Evolutionary conservation across 2,329 filamentous ascomycete genomes (phyloP).

Genomic region (Arthroderma sp.): DNA sequence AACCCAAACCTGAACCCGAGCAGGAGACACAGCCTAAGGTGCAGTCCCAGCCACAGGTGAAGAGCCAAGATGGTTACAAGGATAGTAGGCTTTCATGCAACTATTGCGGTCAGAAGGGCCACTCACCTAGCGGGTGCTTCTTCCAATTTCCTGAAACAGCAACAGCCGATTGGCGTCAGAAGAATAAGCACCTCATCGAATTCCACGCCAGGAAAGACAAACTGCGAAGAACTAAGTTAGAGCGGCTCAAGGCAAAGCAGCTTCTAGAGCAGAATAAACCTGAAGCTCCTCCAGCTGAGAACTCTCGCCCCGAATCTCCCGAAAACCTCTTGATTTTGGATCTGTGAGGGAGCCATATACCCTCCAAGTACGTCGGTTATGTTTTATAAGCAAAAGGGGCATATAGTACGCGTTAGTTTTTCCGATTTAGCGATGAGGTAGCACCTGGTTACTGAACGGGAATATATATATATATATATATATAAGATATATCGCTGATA

Average conservation of each 20-base stretch:
- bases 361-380: neutral
- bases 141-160: neutral
- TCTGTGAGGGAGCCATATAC: neutral
- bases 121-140: neutral
- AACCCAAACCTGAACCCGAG: neutral
- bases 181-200: slow-evolving; percentile 2
- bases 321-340: slow-evolving; percentile 6
- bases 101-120: neutral
- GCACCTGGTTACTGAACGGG: neutral
- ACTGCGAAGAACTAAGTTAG: neutral
- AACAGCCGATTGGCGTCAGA: neutral
- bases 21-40: neutral
- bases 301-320: neutral
- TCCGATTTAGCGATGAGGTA: neutral
- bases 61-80: neutral
- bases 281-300: neutral
- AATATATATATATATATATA: neutral
- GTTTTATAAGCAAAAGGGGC: neutral
- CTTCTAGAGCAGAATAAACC: neutral
- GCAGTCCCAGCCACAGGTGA: neutral
- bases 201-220: slow-evolving; percentile 4
- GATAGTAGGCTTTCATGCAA: neutral
- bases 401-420: neutral
- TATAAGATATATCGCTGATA: neutral
- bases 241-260: neutral